These are phyloP conservation scores for Nasturtium officinale DNA, from an alignment of 345 rosid genomes.

Conservation along the genomic window DNA sequence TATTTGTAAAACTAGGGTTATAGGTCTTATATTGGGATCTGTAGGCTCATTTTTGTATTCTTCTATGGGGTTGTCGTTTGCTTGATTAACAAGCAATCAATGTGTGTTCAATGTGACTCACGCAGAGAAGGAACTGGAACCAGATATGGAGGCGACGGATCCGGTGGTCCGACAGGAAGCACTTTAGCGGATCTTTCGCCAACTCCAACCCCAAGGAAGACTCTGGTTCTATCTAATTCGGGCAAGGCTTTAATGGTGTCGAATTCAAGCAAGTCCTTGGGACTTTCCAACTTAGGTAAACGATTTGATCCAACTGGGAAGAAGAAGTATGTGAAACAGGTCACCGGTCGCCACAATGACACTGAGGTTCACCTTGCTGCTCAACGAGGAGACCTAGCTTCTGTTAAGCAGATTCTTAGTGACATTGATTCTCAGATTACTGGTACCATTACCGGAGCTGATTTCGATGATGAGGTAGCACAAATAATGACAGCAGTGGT, in stretches of 20 bases:
- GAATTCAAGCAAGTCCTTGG: slow-evolving; percentile 69
- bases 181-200: slow-evolving; percentile 41
- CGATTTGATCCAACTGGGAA: slow-evolving; percentile 65
- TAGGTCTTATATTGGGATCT: slow-evolving; percentile 20
- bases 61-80: slow-evolving; percentile 2
- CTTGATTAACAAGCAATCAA: slow-evolving; percentile 22
- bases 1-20: neutral
- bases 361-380: slow-evolving; percentile 96
- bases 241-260: slow-evolving; percentile 61
- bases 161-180: slow-evolving; percentile 37
- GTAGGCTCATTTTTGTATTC: neutral
- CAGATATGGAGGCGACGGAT: slow-evolving; percentile 37
- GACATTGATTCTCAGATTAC: slow-evolving; percentile 80
- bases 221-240: slow-evolving; percentile 60
- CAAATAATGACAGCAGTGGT: slow-evolving; percentile 74
- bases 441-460: slow-evolving; percentile 62
- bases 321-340: slow-evolving; percentile 93
- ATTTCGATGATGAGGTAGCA: slow-evolving; percentile 78
- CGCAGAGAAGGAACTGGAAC: slow-evolving; percentile 40
- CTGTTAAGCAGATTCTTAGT: slow-evolving; percentile 63
- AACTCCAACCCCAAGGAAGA: slow-evolving; percentile 57
- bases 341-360: slow-evolving; percentile 92
- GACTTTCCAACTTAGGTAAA: slow-evolving; percentile 66
- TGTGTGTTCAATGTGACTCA: slow-evolving; percentile 28
- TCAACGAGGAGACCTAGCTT: slow-evolving; percentile 69